Conservation (phyloP, 257 asterid genomes). For the Gynochthodes officinalis region DNA sequence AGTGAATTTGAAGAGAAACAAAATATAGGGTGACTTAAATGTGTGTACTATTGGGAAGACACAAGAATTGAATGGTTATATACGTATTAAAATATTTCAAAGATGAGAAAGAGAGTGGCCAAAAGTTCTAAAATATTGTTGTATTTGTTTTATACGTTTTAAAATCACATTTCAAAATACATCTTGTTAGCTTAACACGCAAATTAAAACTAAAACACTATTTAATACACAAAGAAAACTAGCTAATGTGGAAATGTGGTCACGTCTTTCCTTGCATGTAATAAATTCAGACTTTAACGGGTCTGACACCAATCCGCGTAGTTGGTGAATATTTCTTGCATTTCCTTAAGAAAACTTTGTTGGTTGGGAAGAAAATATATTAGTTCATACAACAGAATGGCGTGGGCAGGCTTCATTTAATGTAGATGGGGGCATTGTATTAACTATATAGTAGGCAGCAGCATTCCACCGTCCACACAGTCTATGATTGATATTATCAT, state of each 20-base stretch:
- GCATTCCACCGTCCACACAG: conserved; percentile 23
- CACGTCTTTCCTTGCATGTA: neutral
- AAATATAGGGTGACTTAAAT: conserved; percentile 40
- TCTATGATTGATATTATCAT: conserved; percentile 9
- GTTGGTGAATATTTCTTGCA: conserved; percentile 37
- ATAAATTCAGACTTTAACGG: neutral
- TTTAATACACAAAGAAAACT: no score
- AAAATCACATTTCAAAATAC: no score
- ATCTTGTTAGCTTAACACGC: no score
- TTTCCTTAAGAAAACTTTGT: conserved; percentile 21
- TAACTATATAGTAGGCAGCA: neutral
- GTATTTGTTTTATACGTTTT: no score
- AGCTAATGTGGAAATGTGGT: neutral
- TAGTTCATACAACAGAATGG: conserved; percentile 5
- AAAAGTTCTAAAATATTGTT: no score
- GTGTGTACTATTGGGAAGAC: conserved; percentile 25
- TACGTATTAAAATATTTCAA: conserved; percentile 10
- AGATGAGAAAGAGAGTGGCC: conserved; percentile 27
- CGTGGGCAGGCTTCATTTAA: conserved; percentile 8
- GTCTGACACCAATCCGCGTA: conserved; percentile 12
- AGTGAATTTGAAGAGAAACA: neutral
- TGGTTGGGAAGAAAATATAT: conserved; percentile 37
- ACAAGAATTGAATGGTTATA: conserved; percentile 20
- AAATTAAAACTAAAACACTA: no score
- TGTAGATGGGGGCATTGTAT: neutral